Evolutionary conservation across 2,329 filamentous ascomycete species (phyloP), one percentile per base, ranked within the genome.

Genomic region (Harringtonia lauricola): DNA sequence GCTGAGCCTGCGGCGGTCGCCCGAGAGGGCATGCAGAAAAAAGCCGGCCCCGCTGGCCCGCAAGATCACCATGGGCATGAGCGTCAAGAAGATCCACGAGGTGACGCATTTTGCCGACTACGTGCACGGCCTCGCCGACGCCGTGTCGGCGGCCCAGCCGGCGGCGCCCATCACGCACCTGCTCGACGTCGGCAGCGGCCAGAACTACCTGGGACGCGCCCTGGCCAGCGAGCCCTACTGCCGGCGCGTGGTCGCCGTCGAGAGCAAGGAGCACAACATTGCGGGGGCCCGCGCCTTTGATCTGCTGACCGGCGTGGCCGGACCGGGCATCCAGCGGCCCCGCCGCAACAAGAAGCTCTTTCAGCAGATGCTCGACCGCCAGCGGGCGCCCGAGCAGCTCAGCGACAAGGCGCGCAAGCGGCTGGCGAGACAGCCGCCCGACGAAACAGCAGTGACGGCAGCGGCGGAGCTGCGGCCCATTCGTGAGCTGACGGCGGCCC

Each of bases 171-270:
- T 95, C 47, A 86, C 87, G 0, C 89, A 96, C 64, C 79, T 95
- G 46, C 82, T 96, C 39, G 92, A 98, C 63, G 95, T 96, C 61
- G 92, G 92, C 24, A 95, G 88, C 42, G 92, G 92, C 0, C 90
- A 96, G 60, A 96, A 95, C 57, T 98, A 98, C 57, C 78, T 98
- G 4, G 90, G 92, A 1, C 76, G 92, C 37, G 84, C 86, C 1
- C 69, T 98, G 46, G 90, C 90, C 14, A 87, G 83, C 49, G 72
- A 81, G 43, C 88, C 89, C 1, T 95, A 94, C 64, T 86, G 89
- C 55, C 80, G 81, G 54, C 79, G 88, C 51, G 83, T 96, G 36
- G 79, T 96, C 43, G 92, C 90, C 2, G 87, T 98, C 29, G 92
- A 98, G 63, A 85, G 87, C 46, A 80, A 81, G 49, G 81, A 86